phyloP scores from a whole-genome alignment of 139 green algal species.

The Chlorella sp. region DNA sequence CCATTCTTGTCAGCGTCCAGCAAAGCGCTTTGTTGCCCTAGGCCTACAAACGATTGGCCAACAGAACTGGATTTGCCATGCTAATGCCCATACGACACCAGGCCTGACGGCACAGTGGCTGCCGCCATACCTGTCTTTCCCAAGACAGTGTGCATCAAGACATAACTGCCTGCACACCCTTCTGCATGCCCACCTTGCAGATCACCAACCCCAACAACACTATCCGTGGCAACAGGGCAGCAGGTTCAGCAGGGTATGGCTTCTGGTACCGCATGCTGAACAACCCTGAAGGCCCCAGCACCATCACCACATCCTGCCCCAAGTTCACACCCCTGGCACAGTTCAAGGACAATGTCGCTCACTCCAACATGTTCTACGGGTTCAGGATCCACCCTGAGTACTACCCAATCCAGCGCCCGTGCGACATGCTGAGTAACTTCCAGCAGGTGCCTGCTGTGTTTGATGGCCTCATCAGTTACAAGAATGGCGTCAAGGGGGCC shows the following conservation, averaged over 20 bases:
- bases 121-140: background rate
- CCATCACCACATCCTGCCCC: constrained; percentile 4
- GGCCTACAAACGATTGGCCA: no score
- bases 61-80: no score
- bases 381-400: no score
- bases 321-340: constrained; percentile 10
- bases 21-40: no score
- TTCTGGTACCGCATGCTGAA: constrained; percentile 42
- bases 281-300: constrained; percentile 27
- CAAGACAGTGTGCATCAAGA: background rate
- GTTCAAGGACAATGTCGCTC: constrained; percentile 20
- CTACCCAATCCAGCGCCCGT: no score
- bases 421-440: no score
- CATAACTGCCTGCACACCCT: background rate
- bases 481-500: constrained; percentile 57
- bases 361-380: constrained; percentile 31
- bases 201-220: constrained; percentile 77
- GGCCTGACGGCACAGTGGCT: no score
- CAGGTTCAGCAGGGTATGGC: constrained; percentile 24
- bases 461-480: constrained; percentile 37
- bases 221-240: constrained; percentile 29
- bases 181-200: constrained; percentile 26
- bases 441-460: constrained; percentile 32
- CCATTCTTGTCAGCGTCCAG: no score
- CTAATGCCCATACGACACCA: no score